Evolutionary conservation across 371 early-diverging fungal genomes (phyloP), one percentile per base, ranked within the genome.

Genomic region (Apophysomyces trapeziformis): DNA sequence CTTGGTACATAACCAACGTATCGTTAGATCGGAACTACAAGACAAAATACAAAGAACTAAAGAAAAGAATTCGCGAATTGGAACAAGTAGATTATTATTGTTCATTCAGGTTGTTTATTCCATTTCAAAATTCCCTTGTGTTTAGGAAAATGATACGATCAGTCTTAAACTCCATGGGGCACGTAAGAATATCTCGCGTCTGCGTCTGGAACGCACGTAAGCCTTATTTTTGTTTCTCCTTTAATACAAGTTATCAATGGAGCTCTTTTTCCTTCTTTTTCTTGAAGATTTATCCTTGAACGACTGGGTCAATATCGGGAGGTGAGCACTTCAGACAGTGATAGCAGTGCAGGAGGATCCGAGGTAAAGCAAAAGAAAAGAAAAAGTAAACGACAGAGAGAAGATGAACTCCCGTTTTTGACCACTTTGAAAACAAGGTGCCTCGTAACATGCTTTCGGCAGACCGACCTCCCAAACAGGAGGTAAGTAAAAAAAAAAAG

Each of bases 281-380:
- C 18, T 14, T 14, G 7, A 47, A 47, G 47, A 18, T 47, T 47
- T 47, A 47, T 47, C 16, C 47, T 47, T 47, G 47, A 47, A 21
- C 47, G 47, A 47, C 16, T 47, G 18, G 18, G 18, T 9, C 47
- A 47, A 12, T 47, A 47, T n/a, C 47, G n/a, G 7, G 14, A 47
- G 16, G 47, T 47, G 18, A 47, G 7, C 7, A 47, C 47, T 7
- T 47, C 47, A 13, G 47, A 47, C 16, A 47, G 47, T 47, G 47
- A 47, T 18, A 47, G 47, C 16, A 47, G 47, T 47, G 18, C 16
- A 7, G 47, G 47, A 14, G n/a, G 18, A 14, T n/a, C 18, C 11
- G 47, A 47, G 47, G 47, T 47, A 47, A 47, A 16, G 47, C n/a
- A 47, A 47, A 47, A 47, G 16, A 47, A 47, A 18, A 47, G 47